Conservation (phyloP, 805 yeast species). For the Barnettozyma pratensis region DNA sequence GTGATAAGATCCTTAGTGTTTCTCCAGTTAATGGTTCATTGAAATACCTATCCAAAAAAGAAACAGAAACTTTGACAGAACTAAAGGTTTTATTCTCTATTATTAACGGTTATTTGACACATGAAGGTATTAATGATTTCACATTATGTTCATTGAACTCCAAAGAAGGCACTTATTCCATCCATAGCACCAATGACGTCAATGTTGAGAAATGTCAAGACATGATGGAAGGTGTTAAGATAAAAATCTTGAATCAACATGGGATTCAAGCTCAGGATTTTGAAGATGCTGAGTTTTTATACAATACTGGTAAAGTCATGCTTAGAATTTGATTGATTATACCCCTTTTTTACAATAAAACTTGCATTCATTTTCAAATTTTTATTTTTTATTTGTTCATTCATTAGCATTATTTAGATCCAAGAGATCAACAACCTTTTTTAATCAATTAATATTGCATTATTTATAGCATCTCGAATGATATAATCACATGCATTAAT, state of each 20-base stretch:
- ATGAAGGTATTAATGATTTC: conserved; percentile 9
- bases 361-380: not conserved
- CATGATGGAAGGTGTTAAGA: conserved; percentile 5
- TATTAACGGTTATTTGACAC: conserved; percentile 14
- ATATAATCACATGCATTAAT: not conserved
- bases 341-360: not conserved
- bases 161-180: conserved; percentile 3
- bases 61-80: not conserved
- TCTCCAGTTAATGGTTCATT: conserved; percentile 1
- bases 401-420: not conserved
- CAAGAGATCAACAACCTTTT: too few relatives aligned
- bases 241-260: conserved; percentile 11
- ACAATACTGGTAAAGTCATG: conserved; percentile 9
- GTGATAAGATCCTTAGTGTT: not conserved
- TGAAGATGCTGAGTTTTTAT: conserved; percentile 18
- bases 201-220: conserved; percentile 4
- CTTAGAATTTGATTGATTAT: not conserved
- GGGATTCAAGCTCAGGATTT: conserved; percentile 11
- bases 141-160: conserved; percentile 7
- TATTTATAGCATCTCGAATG: too few relatives aligned
- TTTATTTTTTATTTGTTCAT: not conserved
- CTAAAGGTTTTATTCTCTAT: conserved; percentile 11
- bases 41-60: not conserved
- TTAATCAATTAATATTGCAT: too few relatives aligned
- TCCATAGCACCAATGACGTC: conserved; percentile 6